Evolutionary conservation across 1,284 basidiomycete genomes (phyloP).

Genomic region (Malassezia caprae): DNA sequence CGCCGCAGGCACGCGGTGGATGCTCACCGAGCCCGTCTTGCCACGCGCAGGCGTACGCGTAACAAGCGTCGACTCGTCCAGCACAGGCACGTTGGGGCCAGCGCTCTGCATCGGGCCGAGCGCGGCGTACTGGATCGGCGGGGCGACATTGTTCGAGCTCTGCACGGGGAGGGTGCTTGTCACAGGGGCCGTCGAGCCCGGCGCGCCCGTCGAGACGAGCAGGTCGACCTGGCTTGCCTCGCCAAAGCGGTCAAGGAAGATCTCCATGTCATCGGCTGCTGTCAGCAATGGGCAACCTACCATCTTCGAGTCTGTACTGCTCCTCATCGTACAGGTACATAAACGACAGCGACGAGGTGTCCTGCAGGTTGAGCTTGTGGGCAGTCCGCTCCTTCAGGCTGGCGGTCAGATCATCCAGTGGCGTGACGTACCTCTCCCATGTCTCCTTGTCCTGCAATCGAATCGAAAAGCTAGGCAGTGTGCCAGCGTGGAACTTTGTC

Average conservation of each 20-base stretch:
- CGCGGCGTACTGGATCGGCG: conserved; percentile 20
- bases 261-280: conserved; percentile 43
- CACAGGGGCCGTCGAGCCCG: neutral
- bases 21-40: conserved; percentile 39
- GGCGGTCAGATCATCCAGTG: neutral
- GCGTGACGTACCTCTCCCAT: conserved; percentile 25
- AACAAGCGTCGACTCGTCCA: conserved; percentile 42
- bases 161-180: neutral
- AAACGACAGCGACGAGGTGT: conserved; percentile 36
- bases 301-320: conserved; percentile 40
- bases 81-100: conserved; percentile 38
- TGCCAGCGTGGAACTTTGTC: conserved; percentile 40
- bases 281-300: conserved; percentile 19
- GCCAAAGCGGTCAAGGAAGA: conserved; percentile 41
- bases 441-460: conserved; percentile 38
- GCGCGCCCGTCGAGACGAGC: conserved; percentile 3
- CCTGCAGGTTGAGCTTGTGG: conserved; percentile 36
- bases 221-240: conserved; percentile 36
- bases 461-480: conserved; percentile 40
- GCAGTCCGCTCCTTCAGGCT: conserved; percentile 34
- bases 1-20: conserved; percentile 38
- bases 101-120: conserved; percentile 10
- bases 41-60: conserved; percentile 44
- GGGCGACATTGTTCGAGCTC: neutral
- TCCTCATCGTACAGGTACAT: conserved; percentile 38